phyloP scores from a whole-genome alignment of 2,329 filamentous ascomycete species.

The Pseudomassariella vexata region DNA sequence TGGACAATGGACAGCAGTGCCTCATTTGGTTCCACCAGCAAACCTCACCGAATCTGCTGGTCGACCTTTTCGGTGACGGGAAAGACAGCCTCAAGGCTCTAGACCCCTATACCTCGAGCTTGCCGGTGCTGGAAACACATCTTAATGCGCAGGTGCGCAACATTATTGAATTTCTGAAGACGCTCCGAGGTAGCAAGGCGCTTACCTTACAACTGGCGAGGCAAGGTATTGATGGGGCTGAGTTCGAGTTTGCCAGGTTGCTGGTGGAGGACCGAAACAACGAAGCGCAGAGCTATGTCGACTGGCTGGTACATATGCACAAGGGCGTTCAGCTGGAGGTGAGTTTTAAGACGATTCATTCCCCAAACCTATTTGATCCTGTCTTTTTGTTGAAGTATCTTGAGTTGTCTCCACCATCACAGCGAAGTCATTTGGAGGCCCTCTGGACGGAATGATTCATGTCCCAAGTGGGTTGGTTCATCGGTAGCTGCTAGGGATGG shows the following conservation, averaged over 20 bases:
- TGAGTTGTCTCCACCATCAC: too few species aligned
- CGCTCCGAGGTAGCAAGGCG: slow-evolving; percentile 77
- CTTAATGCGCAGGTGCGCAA: slow-evolving; percentile 94
- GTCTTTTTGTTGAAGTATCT: neutral
- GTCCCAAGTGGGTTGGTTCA: too few species aligned
- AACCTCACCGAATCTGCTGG: slow-evolving; percentile 84
- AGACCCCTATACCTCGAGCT: slow-evolving; percentile 71
- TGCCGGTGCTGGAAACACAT: slow-evolving; percentile 85
- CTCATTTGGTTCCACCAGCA: slow-evolving; percentile 89
- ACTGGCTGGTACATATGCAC: slow-evolving; percentile 96
- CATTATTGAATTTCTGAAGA: slow-evolving; percentile 79
- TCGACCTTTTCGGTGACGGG: slow-evolving; percentile 82
- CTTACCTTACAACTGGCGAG: slow-evolving; percentile 84
- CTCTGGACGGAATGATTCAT: too few species aligned
- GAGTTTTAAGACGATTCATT: slow-evolving; percentile 22
- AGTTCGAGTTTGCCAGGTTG: slow-evolving; percentile 91
- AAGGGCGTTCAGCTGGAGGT: slow-evolving; percentile 88
- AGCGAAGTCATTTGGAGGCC: too few species aligned
- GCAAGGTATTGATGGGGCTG: slow-evolving; percentile 88
- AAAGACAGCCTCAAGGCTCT: slow-evolving; percentile 66
- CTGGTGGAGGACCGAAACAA: slow-evolving; percentile 94
- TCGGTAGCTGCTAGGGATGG: too few species aligned
- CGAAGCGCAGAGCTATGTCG: slow-evolving; percentile 95
- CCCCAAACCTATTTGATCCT: slow-evolving; percentile 5
- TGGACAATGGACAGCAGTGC: slow-evolving; percentile 91